Conservation (phyloP, 805 yeast genomes). For the Myxozyma sirexii region DNA sequence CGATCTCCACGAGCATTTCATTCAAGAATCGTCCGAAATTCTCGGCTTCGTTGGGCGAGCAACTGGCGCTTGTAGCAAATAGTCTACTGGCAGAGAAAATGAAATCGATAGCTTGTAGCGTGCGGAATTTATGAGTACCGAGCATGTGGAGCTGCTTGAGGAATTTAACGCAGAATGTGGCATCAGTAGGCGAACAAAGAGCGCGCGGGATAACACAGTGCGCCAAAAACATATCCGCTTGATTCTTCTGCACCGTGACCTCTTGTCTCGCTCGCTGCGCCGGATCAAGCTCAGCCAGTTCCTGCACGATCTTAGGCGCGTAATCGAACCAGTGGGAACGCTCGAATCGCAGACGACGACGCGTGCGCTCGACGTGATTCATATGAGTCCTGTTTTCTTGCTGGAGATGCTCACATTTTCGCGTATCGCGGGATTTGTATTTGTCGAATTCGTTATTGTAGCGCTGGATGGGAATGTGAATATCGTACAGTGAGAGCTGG, state of each 20-base stretch:
- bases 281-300: conserved; percentile 1
- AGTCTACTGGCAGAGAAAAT: conserved; percentile 40
- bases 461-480: conserved; percentile 53
- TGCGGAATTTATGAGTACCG: conserved; percentile 46
- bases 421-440: conserved; percentile 39
- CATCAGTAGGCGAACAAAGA: conserved; percentile 79
- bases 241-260: not conserved
- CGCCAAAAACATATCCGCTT: conserved; percentile 51
- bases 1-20: conserved; percentile 54
- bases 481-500: conserved; percentile 72
- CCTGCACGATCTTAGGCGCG: not conserved
- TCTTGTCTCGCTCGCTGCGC: conserved; percentile 6
- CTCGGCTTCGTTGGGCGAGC: conserved; percentile 78
- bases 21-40: conserved; percentile 75
- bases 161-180: conserved; percentile 67
- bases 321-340: conserved; percentile 40
- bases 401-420: conserved; percentile 20
- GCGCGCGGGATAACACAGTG: conserved; percentile 75
- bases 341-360: conserved; percentile 40
- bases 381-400: conserved; percentile 52
- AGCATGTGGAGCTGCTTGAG: conserved; percentile 53
- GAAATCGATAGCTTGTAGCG: conserved; percentile 48
- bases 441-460: conserved; percentile 55
- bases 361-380: conserved; percentile 44
- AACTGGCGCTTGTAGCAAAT: conserved; percentile 65